These are phyloP conservation scores for Canna indica DNA, from an alignment of 176 grass and related monocot genomes.

Conservation along the genomic window DNA sequence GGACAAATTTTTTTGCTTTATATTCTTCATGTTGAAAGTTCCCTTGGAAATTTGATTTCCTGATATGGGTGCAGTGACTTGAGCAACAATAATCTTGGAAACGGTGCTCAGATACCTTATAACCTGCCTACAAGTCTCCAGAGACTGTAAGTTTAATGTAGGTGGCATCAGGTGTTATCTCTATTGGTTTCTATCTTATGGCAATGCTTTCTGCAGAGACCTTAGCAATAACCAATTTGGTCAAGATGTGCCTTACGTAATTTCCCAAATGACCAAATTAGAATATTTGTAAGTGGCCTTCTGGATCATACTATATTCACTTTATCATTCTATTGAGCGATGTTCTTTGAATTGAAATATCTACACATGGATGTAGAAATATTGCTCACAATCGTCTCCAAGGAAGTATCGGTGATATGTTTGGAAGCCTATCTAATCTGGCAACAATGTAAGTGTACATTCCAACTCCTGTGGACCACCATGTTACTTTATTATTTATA, in stretches of 20 bases:
- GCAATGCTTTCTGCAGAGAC: conserved; percentile 45
- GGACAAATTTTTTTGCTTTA: neutral
- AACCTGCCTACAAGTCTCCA: conserved; percentile 73
- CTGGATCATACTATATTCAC: neutral
- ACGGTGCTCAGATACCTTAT: conserved; percentile 46
- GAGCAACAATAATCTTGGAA: conserved; percentile 83
- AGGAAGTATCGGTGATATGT: conserved; percentile 39
- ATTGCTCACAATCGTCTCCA: conserved; percentile 75
- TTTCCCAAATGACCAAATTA: conserved; percentile 52
- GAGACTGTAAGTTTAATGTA: conserved; percentile 46
- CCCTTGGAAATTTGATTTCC: conserved; percentile 1
- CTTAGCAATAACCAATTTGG: conserved; percentile 65
- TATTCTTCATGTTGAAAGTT: neutral
- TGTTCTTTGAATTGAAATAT: conserved; percentile 6
- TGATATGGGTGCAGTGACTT: conserved; percentile 44
- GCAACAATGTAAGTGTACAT: conserved; percentile 51
- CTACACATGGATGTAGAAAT: conserved; percentile 46
- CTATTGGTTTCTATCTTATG: neutral
- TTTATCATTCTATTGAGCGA: neutral
- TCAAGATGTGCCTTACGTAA: conserved; percentile 51
- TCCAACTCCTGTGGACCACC: neutral
- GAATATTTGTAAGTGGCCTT: conserved; percentile 56
- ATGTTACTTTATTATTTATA: neutral
- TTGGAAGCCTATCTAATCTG: conserved; percentile 58
- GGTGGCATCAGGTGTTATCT: neutral